Base-by-base conservation (phyloP, 106 monocot species). In the Dendrobium officinale region DNA sequence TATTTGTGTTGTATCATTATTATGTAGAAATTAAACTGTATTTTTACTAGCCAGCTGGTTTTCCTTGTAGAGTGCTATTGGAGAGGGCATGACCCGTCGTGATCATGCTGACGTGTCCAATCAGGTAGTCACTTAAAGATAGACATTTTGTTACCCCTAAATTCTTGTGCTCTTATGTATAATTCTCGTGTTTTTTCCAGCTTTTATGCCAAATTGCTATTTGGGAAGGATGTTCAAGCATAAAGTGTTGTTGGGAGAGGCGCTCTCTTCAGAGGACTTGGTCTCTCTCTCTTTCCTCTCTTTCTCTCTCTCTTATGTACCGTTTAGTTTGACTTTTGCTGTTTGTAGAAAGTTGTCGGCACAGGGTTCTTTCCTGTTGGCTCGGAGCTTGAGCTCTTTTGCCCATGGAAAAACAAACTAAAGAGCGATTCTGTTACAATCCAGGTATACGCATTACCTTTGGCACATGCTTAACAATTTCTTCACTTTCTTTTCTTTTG, bases 201-300 rank as follows among this genome's bases (percentile, higher is more conserved):
- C 84, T n/a, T 98, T 15, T 98, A 98, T 89, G 97, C 97, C 40
- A 98, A 98, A 78, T 98, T 87, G 97, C 97, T 17, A 98, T n/a
- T 98, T 89, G 97, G 97, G 51, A 98, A 98, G 84, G 97, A 98
- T 79, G 97, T 98, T 74, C 97, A 98, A 78, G 94, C 97, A 20
- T 94, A 98, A 98, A 77, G 97, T 73, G 97, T 98, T 83, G 97
- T 98, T 61, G 97, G 97, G 94, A 79, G 97, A 98, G 80, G 97
- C 97, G 19, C 94, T 98, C 55, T 98, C 97, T 0, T 98, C 94
- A 6, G 97, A 98, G 79, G 94, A 98, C 84, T 72, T 98, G 97
- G 94, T 98, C 66, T 89, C 82, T 90, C 72, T 88, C 84, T 86
- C 81, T 83, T 79, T 89, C 79, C 59, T 42, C 75, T 64, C 61